Evolutionary conservation across 805 yeast genomes (phyloP), one percentile per base, ranked within the genome.

Genomic region (Kodamaea laetipori): DNA sequence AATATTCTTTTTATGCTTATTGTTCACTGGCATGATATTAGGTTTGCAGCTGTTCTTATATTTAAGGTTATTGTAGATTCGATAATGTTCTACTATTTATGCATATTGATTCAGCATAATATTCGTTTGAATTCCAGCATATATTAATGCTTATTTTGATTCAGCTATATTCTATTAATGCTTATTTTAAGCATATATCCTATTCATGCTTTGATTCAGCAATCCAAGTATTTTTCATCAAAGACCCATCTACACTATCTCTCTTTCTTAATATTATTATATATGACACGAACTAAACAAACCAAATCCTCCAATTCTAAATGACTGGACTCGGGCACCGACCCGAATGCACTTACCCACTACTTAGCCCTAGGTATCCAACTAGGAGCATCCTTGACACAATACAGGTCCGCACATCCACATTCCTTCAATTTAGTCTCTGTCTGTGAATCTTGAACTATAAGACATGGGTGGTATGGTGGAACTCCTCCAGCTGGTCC

Each of bases 361-460:
- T 24, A 32, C 32, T 45, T 43, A 2, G 52, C 62, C 33, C 57
- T 53, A 1, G 74, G 74, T 24, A 69, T 69, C 74, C 73, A 68
- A 9, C 46, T 57, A 1, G 71, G 65, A 0, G 71, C 73, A 39
- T 66, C 61, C 46, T 60, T 68, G 32, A 69, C 69, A 41, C 74
- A 69, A 44, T 67, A 64, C 10, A 45, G 44, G 51, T 67, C 74
- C 2, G 72, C 66, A 51, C 74, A 69, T 9, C 75, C 75, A 51
- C 74, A 69, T 4, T 61, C 60, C 47, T 68, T 67, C 36, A 63
- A 34, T 45, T 66, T 69, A 4, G 60, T 58, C 57, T 79, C 83
- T 10, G 81, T 77, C 51, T 73, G 74, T 43, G 64, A 62, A 58
- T 78, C 84, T 57, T 77, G 81, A 61, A 79, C 77, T 41, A 79